phyloP scores from a whole-genome alignment of 1,284 basidiomycete species.

The Tilletiopsis washingtonensis region DNA sequence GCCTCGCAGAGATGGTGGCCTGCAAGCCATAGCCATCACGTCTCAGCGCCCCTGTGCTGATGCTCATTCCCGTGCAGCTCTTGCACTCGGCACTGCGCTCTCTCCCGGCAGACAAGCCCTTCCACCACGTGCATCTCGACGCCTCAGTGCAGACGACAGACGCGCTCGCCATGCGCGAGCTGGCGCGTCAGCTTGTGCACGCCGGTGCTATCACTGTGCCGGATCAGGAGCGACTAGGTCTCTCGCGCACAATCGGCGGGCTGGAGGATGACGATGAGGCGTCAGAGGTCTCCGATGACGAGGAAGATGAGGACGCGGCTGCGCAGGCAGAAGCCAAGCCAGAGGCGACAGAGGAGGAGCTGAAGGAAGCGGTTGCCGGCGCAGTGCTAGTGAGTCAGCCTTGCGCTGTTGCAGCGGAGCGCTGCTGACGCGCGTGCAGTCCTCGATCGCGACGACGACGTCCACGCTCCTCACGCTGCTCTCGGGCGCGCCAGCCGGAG shows the following conservation, averaged over 20 bases:
- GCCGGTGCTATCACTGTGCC: constrained; percentile 28
- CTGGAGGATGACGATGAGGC: constrained; percentile 2
- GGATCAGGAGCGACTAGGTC: constrained; percentile 1
- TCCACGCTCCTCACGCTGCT: constrained; percentile 37
- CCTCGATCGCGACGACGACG: constrained; percentile 13
- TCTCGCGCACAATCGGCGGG: background rate
- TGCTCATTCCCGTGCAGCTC: constrained; percentile 7
- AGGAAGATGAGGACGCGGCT: constrained; percentile 1
- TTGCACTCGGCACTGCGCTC: constrained; percentile 27
- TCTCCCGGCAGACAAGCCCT: constrained; percentile 7
- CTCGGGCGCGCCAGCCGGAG: constrained; percentile 9
- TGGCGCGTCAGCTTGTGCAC: constrained; percentile 39
- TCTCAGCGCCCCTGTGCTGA: background rate
- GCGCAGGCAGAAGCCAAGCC: background rate
- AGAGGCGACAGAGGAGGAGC: constrained; percentile 6
- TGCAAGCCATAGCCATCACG: background rate
- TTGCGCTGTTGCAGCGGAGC: background rate
- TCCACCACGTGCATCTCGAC: constrained; percentile 28
- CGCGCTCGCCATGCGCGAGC: constrained; percentile 33
- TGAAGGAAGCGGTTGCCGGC: constrained; percentile 4
- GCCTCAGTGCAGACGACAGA: constrained; percentile 35
- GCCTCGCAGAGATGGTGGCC: background rate
- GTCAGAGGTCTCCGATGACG: background rate
- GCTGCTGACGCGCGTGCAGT: background rate
- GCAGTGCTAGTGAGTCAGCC: constrained; percentile 8